Evolutionary conservation across 2,329 filamentous ascomycete genomes (phyloP), one percentile per base, ranked within the genome.

Genomic region (Penicillium nordicum): DNA sequence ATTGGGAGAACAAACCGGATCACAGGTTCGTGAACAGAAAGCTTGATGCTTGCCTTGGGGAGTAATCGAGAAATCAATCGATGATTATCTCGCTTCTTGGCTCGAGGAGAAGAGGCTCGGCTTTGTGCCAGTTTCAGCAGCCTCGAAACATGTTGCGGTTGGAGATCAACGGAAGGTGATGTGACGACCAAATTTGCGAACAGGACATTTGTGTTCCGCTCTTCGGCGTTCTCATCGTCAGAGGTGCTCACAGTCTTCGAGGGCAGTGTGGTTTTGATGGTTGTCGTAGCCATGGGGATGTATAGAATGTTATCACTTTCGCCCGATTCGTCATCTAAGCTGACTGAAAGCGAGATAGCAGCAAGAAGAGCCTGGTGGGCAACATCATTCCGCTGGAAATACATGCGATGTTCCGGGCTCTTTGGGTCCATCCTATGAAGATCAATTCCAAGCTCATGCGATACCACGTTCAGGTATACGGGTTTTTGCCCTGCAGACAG

Each of bases 141-240:
- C 9, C 97, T 81, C 2, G 94, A 93, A 16, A 99, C 79, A 76
- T 97, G 93, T 62, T 90, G 90, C 3, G 94, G 93, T 70, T 96
- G 90, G 34, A 99, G 80, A 72, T 99, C 94, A 49, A 97, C 80
- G 0, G 94, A 97, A 0, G 94, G 94, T 5, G 94, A 99, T 0
- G 94, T 99, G 58, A 97, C 86, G 45, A 99, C 93, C 6, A 96
- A 86, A 72, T 99, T 99, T 40, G 93, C 92, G 70, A 97, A 97
- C 16, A 99, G 80, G 38, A 99, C 94, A 70, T 99, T 99, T 47
- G 91, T 89, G 68, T 99, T 99, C 60, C 90, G 86, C 74, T 97
- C 92, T 63, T 89, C 88, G 37, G 84, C 87, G 63, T 88, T 88
- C 55, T 79, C 78, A 34, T 88, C 83, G 56, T 87, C 83, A 1